Base-by-base conservation (phyloP, 352 stramenopile species). In the Globisporangium abappressorium region DNA sequence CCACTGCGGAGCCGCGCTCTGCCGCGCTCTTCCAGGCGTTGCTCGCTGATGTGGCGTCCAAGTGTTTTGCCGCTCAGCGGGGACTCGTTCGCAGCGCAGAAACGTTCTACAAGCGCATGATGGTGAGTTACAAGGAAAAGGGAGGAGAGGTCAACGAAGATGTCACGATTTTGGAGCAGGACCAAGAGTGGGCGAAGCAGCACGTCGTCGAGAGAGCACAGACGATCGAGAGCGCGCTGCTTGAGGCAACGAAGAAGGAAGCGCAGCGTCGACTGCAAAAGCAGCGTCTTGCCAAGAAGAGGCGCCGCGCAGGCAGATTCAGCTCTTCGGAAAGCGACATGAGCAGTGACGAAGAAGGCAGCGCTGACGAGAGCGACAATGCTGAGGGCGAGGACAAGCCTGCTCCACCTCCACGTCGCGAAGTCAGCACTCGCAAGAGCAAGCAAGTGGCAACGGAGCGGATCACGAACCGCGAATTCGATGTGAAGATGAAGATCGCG, bases 391-490 rank as follows among this genome's bases (percentile, higher is more conserved):
- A 73, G 33, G 63, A 67, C 9, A 62, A 70, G 12, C 57, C 3
- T 6, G 43, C 46, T 22, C 64, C 43, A 3, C 70, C 67, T 4
- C 59, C 58, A 5, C 77, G 75, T 0, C 82, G 81, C 12, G 71
- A 85, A 28, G 43, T 79, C 8, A 84, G 77, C 7, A 77, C 80
- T 43, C 80, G 82, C 38, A 76, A 85, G 41, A 89, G 80, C 63
- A 91, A 85, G 62, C 79, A 75, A 8, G 73, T 81, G 2, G 82
- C 82, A 12, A 77, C 85, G 41, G 83, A 74, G 65, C 80, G 82
- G 12, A 91, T 91, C 80, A 87, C 59, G 73, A 86, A 56, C 73
- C 76, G 20, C 34, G 79, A 87, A 22, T 84, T 85, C 49, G 77
- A 89, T 22, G 80, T 80, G 1, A 79, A 80, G 36, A 82, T 88